Base-by-base conservation (phyloP, 1,284 basidiomycete genomes). In the Sanghuangporus sanghuang region DNA sequence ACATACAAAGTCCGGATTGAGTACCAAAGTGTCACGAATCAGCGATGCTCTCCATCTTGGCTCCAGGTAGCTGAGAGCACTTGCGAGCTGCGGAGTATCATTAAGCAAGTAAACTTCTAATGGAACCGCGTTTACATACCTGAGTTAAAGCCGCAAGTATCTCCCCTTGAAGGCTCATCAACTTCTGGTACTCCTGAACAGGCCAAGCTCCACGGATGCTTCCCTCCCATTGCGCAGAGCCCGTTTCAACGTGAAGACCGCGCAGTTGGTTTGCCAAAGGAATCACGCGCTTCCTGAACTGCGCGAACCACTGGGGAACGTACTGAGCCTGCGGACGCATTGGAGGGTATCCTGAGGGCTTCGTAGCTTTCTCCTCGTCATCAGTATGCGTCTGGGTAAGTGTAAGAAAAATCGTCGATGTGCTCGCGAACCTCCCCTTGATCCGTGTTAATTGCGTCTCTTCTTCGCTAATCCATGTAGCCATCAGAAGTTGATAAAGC, bases 131-230 rank as follows among this genome's bases (percentile, higher is more conserved):
- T 14, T 36, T 3, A 14, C 40, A 6, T 49, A 81, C 80, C 74
- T 79, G 73, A 0, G 76, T 71, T 8, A 82, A 68, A 61, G 71
- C 72, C 1, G 69, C 64, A n/a, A 79, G 68, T 77, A 81, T 82
- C 39, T 79, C 77, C 36, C 69, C 67, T 70, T 81, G 74, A 3
- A 77, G 69, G 50, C 76, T 73, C 6, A 77, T 67, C 11, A 85
- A 67, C 54, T 71, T 71, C 55, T 71, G 71, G 66, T 85, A 85
- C 59, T 82, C 78, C 46, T 79, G 75, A 11, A 70, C 70, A 4
- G 82, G 78, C 83, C 82, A 85, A 50, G 72, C 73, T 5, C 83
- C 83, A 6, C 82, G 75, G 14, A 83, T 73, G 66, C 70, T 77
- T 48, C 82, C 78, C 70, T 81, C 77, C 78, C 81, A 79, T 69